Base-by-base conservation (phyloP, 345 rosid species). In the Odontarrhena argentea region DNA sequence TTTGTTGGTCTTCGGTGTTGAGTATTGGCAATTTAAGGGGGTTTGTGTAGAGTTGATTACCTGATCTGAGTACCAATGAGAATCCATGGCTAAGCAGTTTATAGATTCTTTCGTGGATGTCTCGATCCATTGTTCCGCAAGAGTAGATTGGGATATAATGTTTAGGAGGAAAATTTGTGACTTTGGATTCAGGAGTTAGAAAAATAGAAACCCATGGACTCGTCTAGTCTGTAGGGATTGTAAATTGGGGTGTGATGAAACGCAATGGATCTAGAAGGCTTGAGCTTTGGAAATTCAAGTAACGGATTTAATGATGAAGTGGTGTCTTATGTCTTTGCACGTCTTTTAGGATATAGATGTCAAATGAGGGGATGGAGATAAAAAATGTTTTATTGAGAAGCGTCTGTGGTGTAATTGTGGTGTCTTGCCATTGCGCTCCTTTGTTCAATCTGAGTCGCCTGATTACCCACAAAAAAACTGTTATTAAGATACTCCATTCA, bases 11-110 rank as follows among this genome's bases (percentile, higher is more conserved):
- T 5, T 47, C 34, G 68, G 25, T 24, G 68, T 49, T 63, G 41
- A 10, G 24, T 49, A 49, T 0, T 63, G 35, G 9, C 13, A 25
- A 22, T 36, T 26, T 63, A 50, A 35, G 13, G 6, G 32, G 12
- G 18, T 9, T 10, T 48, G 25, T 37, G 7, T 68, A 37, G 13
- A 48, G 15, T 69, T 11, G 4, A 9, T 52, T 13, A n/a, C 68
- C 43, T 49, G 44, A 26, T 57, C 13, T 48, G 34, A 57, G 37
- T 48, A 8, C 24, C 32, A 14, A 68, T 58, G 47, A 68, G 34
- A 67, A 57, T 14, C 47, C 63, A 36, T 56, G 7, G 40, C 15
- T 56, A 37, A 34, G 38, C 26, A 28, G 35, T 50, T 30, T 5
- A 37, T 12, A 2, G 10, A 18, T 26, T 55, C 14, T 12, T 35